Evolutionary conservation across 2,329 filamentous ascomycete species (phyloP).

Genomic region (Coniochaeta sp.): DNA sequence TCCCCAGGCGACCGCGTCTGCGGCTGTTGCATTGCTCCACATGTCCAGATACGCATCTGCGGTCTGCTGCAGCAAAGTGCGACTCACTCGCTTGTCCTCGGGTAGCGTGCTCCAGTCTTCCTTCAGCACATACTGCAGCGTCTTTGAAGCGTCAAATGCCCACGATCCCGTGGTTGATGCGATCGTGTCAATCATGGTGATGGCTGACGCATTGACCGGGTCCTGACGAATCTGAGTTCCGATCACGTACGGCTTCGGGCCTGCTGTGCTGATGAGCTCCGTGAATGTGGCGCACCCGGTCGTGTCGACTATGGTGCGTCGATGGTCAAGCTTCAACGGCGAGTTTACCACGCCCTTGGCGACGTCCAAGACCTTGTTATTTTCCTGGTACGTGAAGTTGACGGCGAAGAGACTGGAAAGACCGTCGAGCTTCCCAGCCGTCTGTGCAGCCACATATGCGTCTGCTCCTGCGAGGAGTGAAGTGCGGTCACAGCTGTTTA

Average conservation of each 20-base stretch:
- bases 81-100: slow-evolving; percentile 15
- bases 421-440: slow-evolving; percentile 8
- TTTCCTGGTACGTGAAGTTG: slow-evolving; percentile 20
- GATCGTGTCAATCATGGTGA: slow-evolving; percentile 22
- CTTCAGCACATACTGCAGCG: slow-evolving; percentile 21
- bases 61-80: slow-evolving; percentile 19
- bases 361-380: slow-evolving; percentile 17
- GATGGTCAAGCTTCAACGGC: slow-evolving; percentile 22
- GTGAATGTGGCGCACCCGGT: slow-evolving; percentile 29
- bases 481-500: neutral
- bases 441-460: slow-evolving; percentile 13
- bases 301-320: slow-evolving; percentile 23
- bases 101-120: slow-evolving; percentile 23
- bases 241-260: slow-evolving; percentile 26
- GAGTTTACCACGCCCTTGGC: slow-evolving; percentile 17
- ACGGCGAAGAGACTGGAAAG: slow-evolving; percentile 5
- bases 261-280: slow-evolving; percentile 26
- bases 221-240: slow-evolving; percentile 26
- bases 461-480: slow-evolving; percentile 12
- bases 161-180: slow-evolving; percentile 24
- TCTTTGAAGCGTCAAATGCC: slow-evolving; percentile 27
- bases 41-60: slow-evolving; percentile 29
- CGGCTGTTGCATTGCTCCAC: slow-evolving; percentile 21
- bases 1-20: slow-evolving; percentile 25
- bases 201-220: slow-evolving; percentile 1